Evolutionary conservation across 805 yeast species (phyloP).

Genomic region (Zygosaccharomyces gambellarensis): DNA sequence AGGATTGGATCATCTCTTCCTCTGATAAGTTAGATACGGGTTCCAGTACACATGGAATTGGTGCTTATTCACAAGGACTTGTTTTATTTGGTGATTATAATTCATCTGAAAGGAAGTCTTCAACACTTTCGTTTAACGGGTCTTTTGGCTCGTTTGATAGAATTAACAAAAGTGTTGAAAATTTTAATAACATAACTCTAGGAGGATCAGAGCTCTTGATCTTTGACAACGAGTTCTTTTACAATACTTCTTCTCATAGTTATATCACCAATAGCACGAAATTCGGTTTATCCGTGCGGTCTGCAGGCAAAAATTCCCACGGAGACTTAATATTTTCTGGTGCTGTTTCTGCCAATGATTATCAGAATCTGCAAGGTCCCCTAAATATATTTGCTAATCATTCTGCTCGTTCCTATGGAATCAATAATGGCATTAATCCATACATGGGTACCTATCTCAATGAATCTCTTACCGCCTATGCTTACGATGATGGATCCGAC

Average conservation of each 20-base stretch:
- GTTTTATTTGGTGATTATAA: conserved; percentile 27
- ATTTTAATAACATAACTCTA: conserved; percentile 21
- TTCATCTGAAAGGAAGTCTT: conserved; percentile 10
- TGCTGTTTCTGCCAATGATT: conserved; percentile 18
- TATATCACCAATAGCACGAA: conserved; percentile 22
- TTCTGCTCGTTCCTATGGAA: background rate
- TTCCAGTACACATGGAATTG: conserved; percentile 21
- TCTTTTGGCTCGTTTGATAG: conserved; percentile 16
- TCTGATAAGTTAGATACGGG: conserved; percentile 11
- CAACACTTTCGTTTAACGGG: conserved; percentile 23
- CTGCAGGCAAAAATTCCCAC: conserved; percentile 29
- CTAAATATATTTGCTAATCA: conserved; percentile 17
- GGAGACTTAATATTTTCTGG: conserved; percentile 37
- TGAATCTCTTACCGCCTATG: conserved; percentile 47
- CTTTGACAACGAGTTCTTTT: conserved; percentile 26
- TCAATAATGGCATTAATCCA: conserved; percentile 9
- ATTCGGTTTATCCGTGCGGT: conserved; percentile 22
- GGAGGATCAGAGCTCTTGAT: conserved; percentile 19
- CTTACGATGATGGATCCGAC: conserved; percentile 43
- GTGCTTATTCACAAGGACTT: conserved; percentile 34
- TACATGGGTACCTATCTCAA: conserved; percentile 43
- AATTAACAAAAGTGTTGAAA: conserved; percentile 5
- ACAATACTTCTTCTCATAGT: conserved; percentile 27
- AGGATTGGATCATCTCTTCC: conserved; percentile 18
- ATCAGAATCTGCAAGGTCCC: conserved; percentile 20